phyloP scores from a whole-genome alignment of 140 eudicot genomes.

The Stevia rebaudiana region DNA sequence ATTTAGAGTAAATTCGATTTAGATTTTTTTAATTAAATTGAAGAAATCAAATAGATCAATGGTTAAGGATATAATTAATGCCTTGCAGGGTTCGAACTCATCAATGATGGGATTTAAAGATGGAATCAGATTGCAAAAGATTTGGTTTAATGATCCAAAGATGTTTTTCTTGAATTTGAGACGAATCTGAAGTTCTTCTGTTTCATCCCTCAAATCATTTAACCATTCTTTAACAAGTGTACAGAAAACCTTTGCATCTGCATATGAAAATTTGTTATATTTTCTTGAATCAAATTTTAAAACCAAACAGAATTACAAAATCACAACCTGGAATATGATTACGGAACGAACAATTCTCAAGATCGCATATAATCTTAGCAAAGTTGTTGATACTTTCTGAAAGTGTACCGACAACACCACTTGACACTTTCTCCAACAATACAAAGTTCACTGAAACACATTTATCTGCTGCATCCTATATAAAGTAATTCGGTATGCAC shows the following conservation, averaged over 20 bases:
- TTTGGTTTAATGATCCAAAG: slow-evolving; percentile 47
- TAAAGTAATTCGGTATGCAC: slow-evolving; percentile 14
- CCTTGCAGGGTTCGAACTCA: slow-evolving; percentile 63
- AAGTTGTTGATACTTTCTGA: slow-evolving; percentile 54
- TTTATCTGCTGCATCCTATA: slow-evolving; percentile 81
- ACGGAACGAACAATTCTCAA: slow-evolving; percentile 75
- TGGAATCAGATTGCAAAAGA: slow-evolving; percentile 59
- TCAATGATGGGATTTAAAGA: slow-evolving; percentile 54
- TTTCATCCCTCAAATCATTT: slow-evolving; percentile 56
- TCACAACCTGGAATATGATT: slow-evolving; percentile 55
- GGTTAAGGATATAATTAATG: slow-evolving; percentile 19
- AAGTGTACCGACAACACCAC: slow-evolving; percentile 38
- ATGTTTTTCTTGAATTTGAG: slow-evolving; percentile 55
- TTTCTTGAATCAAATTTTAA: not conserved
- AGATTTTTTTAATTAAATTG: not conserved
- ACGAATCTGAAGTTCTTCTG: slow-evolving; percentile 55
- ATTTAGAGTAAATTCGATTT: not conserved
- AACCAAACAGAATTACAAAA: not conserved
- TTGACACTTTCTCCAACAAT: slow-evolving; percentile 53
- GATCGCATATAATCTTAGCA: slow-evolving; percentile 53
- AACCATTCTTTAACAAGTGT: slow-evolving; percentile 69
- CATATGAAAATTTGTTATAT: slow-evolving; percentile 10
- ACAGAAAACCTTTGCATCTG: slow-evolving; percentile 52
- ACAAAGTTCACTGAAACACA: slow-evolving; percentile 72
- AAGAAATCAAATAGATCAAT: not conserved